Evolutionary conservation across 495 filamentous ascomycete genomes (phyloP), one percentile per base, ranked within the genome.

Genomic region (Penicillium angulare): DNA sequence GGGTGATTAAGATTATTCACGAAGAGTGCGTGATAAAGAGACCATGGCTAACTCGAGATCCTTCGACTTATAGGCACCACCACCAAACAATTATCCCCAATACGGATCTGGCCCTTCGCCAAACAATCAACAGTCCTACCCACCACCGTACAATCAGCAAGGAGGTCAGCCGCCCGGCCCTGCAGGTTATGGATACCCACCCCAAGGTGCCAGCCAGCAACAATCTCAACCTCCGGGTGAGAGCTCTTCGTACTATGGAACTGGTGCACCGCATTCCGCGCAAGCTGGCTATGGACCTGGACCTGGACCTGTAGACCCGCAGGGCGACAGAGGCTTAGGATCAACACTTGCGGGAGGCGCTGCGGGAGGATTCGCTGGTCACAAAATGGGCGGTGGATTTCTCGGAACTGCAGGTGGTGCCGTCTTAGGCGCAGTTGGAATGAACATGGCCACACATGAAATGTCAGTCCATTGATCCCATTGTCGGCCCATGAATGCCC

Each of bases 291-390:
- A 48, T 35, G 31, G 33, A 15, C 9, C 18, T 16, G 23, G 40
- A 21, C 50, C 16, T 42, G 53, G 13, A 26, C 50, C 61, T 6
- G 56, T 41, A 23, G 66, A 59, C 12, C 56, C 56, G 3, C 63
- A 60, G 39, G 66, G 58, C 1, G 76, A 79, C 16, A 68, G 57
- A 22, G 77, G 76, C 5, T 62, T 79, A 1, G 75, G 71, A 1
- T 69, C 74, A 7, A 67, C 71, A 2, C 16, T 78, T 3, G 15
- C 21, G 2, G 43, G 43, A 20, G 43, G 43, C 7, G 43, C 43
- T 17, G 12, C 72, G 8, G 76, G 77, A 13, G 71, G 63, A 16
- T 69, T 65, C 6, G 74, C 67, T 2, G 77, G 77, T 31, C 72
- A 70, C 3, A 64, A 67, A 36, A 36, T 76, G 16, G 69, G 69